Base-by-base conservation (phyloP, 1,284 basidiomycete genomes). In the Phellopilus nigrolimitatus region DNA sequence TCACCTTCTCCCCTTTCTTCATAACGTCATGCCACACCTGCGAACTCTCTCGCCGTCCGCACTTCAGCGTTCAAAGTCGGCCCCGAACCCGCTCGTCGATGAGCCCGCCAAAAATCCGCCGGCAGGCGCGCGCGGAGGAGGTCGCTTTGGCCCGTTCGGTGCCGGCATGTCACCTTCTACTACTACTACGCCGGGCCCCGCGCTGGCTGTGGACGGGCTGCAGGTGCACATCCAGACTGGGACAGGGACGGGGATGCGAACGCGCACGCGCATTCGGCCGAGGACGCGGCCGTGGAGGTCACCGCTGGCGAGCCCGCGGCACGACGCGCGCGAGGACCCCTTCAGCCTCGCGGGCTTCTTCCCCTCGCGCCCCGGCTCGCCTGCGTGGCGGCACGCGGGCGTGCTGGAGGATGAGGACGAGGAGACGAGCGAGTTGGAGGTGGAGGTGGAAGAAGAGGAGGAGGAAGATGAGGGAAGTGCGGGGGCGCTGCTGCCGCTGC, bases 331-430 rank as follows among this genome's bases (percentile, higher is more conserved):
- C 34, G 71, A 72, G 49, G 75, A 79, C 57, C 72, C 76, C 5
- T 79, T 78, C 65, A 75, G 63, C 59, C 65, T 79, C 49, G 62
- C 63, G 17, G 71, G 70, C 10, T 79, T 79, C 66, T 78, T 78
- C 62, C 76, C 78, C 4, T 60, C 68, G 21, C 59, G 66, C 27
- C 57, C 65, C 27, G 52, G 61, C 25, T 57, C 61, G 19, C 44
- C 56, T 44, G 34, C 43, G 31, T 42, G n/a, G n/a, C n/a, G n/a
- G n/a, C n/a, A n/a, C n/a, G n/a, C 33, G 64, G 66, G n/a, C n/a
- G 9, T 13, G 28, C 21, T 6, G 19, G 41, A 37, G 21, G 50
- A 5, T 19, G 41, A 25, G 41, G 27, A 25, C 21, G 17, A 15
- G 25, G 7, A n/a, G 21, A 25, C 15, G 2, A 25, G 12, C n/a